phyloP scores from a whole-genome alignment of 495 filamentous ascomycete genomes.

The Neurospora cerealis region DNA sequence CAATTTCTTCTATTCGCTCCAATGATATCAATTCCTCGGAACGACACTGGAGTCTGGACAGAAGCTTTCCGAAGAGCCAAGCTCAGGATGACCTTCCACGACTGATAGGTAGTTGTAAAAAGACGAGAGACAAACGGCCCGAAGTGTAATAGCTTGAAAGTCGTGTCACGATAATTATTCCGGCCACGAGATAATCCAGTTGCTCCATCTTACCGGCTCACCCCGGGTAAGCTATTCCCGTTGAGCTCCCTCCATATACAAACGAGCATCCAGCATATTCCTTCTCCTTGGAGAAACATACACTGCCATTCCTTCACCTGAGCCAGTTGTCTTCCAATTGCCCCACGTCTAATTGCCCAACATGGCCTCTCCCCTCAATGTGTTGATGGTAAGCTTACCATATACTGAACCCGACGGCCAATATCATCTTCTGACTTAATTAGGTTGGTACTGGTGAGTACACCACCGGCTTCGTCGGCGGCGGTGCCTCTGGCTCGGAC shows the following conservation, averaged over 20 bases:
- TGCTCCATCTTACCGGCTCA: background rate
- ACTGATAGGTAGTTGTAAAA: background rate
- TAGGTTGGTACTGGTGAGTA: constrained; percentile 90
- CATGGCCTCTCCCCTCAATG: constrained; percentile 42
- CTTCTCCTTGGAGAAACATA: background rate
- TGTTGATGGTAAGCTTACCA: constrained; percentile 62
- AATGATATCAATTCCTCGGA: background rate
- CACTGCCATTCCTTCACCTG: background rate
- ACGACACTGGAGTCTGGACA: background rate
- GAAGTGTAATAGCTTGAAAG: background rate
- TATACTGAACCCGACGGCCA: constrained; percentile 7
- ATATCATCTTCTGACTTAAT: background rate
- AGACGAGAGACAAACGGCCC: background rate
- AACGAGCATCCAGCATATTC: background rate
- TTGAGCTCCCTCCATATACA: background rate
- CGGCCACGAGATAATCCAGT: background rate
- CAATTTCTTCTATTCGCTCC: background rate
- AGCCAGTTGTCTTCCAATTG: background rate
- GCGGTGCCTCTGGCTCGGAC: constrained; percentile 67
- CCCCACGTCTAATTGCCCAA: background rate
- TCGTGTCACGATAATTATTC: background rate
- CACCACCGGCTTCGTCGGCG: constrained; percentile 83
- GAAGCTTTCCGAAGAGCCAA: background rate
- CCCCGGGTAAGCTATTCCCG: background rate
- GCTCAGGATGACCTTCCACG: background rate